Evolutionary conservation across 305 asterid genomes (phyloP).

Genomic region (Fraxinus greggii): DNA sequence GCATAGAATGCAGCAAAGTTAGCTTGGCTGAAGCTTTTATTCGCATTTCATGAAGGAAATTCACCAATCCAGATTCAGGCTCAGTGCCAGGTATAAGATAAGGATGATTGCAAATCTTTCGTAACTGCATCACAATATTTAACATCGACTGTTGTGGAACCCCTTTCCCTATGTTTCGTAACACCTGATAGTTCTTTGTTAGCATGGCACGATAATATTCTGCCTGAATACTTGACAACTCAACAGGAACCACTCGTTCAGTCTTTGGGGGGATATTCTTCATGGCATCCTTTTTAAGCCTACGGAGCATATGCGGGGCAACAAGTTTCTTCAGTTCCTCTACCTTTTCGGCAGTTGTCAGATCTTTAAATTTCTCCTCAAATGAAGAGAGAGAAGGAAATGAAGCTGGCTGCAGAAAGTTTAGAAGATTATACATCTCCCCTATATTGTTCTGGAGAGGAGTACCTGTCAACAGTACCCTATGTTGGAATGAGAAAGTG

Average conservation of each 20-base stretch:
- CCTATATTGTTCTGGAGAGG: constrained; percentile 98
- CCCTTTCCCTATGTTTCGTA: constrained; percentile 93
- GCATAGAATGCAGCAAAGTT: constrained; percentile 95
- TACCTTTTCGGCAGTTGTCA: constrained; percentile 87
- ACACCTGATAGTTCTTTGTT: constrained; percentile 89
- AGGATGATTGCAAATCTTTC: constrained; percentile 99
- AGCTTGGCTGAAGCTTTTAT: constrained; percentile 98
- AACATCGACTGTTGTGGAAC: constrained; percentile 94
- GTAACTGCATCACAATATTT: constrained; percentile 94
- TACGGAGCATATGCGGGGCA: constrained; percentile 97
- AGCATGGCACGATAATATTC: constrained; percentile 99
- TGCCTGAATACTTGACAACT: constrained; percentile 92
- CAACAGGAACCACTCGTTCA: constrained; percentile 96
- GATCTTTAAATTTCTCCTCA: constrained; percentile 91
- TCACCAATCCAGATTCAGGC: constrained; percentile 92
- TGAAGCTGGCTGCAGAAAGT: constrained; percentile 84
- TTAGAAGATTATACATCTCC: constrained; percentile 93
- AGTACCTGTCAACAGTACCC: constrained; percentile 91
- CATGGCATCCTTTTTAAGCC: constrained; percentile 97
- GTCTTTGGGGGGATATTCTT: constrained; percentile 98
- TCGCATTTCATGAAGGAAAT: constrained; percentile 96
- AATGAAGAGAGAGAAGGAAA: constrained; percentile 89
- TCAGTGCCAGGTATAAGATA: constrained; percentile 97
- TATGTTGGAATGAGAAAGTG: constrained; percentile 87
- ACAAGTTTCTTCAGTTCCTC: constrained; percentile 98